Base-by-base conservation (phyloP, 1,139 yeast species). In the Geotrichum cucujoidarum region DNA sequence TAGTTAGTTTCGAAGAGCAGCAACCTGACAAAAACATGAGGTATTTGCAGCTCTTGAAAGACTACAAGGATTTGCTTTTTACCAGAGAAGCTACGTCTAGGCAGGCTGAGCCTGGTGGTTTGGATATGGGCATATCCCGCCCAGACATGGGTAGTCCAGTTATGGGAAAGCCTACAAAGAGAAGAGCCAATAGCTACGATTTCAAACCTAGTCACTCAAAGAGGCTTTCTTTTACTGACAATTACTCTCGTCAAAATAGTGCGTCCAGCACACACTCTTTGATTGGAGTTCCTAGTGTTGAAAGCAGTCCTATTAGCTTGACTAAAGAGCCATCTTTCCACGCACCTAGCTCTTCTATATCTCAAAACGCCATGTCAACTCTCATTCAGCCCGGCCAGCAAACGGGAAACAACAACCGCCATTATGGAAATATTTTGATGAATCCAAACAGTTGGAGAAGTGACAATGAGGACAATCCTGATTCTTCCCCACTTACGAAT, bases 1-100 rank as follows among this genome's bases (percentile, higher is more conserved):
- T 45, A 20, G 29, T 43, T 8, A 37, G 40, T 17, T 45, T 40
- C 35, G 49, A 45, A 14, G 45, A 45, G 18, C 49, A 27, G 18
- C 45, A 29, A 4, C 37, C 32, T 8, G 32, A 37, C 20, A 8
- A 20, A 8, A 37, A 37, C 21, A 8, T 25, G 21, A 14, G 21
- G 11, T 25, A 25, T 37, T 14, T 37, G n/a, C 30, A 22, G 31
- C 17, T 37, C 20, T 27, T 37, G 31, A 16, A 20, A 2, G 32
- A 37, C 22, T 37, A 37, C 20, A 22, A 18, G 14, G 40, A 37
- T 7, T 5, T 16, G 21, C 21, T 37, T 21, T 31, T 7, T 6
- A 14, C 14, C 13, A 17, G 10, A 20, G 21, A 37, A 37, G 8
- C 33, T 25, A 7, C 7, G 29, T 7, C 29, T 11, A 30, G 33